Base-by-base conservation (phyloP, 1,284 basidiomycete genomes). In the Tylopilus orsonianus region DNA sequence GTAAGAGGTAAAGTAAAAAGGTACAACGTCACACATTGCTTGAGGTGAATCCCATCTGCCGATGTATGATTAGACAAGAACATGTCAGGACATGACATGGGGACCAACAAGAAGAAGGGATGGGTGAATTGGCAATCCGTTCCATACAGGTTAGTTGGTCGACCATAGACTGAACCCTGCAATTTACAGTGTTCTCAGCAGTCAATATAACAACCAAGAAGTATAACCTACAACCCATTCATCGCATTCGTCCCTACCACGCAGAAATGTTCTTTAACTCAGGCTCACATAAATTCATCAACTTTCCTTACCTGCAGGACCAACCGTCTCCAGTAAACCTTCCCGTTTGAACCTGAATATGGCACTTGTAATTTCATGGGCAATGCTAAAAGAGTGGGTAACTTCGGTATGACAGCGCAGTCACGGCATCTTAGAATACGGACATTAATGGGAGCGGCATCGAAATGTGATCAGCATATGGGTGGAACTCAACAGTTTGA, bases 1-100 rank as follows among this genome's bases (percentile, higher is more conserved):
- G 88, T 90, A 58, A 93, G 83, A 2, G 93, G 93, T 16, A 95
- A 75, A 35, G 88, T 81, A 62, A 93, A 93, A 10, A 95, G 79
- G 69, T 94, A 93, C 1, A 94, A 71, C 2, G 86, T 86, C n/a
- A 93, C 87, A 54, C 87, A 90, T 81, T 96, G 93, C 68, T 96
- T 96, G 60, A 96, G 75, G 68, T 96, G 93, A 54, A 95, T 90
- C 34, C 87, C 80, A 57, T 89, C 84, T 87, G 55, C 19, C 29
- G 13, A 19, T 7, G 4, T 20, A 6, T 23, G 12, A 26, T 62
- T 9, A 55, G 41, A 32, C 24, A 18, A 23, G 3, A 26, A 44
- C 6, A 9, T 22, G 20, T 10, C 9, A 41, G 38, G 9, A 19
- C 18, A 37, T 3, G 35, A 44, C 27, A 12, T 8, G 44, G 39